Percentiles rank a stretch among this genome's conserved stretches.
phyloP scores from a whole-genome alignment of 2,329 filamentous ascomycete genomes.

The Epicoccum nigrum region DNA sequence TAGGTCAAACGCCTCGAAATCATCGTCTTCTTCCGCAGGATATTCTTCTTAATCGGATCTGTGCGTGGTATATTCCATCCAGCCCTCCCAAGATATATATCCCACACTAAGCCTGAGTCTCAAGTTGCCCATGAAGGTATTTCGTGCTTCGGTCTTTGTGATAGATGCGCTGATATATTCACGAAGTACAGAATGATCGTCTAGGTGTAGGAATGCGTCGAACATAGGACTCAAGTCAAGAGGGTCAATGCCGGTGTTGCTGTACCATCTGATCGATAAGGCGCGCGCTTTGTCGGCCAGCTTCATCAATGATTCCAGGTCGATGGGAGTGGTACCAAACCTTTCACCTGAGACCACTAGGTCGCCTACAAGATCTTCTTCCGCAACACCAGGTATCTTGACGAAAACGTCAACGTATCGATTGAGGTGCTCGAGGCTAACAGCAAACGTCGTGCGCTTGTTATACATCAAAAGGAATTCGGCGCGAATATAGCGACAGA shows the following conservation, averaged over 20 bases:
- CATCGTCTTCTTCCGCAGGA: not conserved
- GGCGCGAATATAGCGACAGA: conserved; percentile 1
- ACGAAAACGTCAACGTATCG: not conserved
- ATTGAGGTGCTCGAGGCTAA: not conserved
- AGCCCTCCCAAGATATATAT: not conserved
- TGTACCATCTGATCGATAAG: not conserved
- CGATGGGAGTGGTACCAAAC: not conserved
- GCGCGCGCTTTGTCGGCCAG: not conserved
- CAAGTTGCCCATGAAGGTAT: not conserved
- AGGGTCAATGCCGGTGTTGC: not conserved
- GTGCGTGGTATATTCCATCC: not conserved
- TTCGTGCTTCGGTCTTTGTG: not conserved
- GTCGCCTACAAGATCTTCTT: not conserved
- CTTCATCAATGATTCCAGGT: not conserved
- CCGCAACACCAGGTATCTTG: not conserved
- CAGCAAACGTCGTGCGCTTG: not conserved
- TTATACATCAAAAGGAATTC: not conserved
- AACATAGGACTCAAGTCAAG: not conserved
- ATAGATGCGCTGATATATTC: not conserved
- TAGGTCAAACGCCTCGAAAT: no score
- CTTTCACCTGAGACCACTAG: not conserved
- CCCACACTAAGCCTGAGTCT: not conserved
- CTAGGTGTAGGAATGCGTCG: not conserved
- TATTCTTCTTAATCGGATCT: no score
- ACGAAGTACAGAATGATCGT: not conserved